Evolutionary conservation across 2,329 filamentous ascomycete genomes (phyloP).

Genomic region (Dactylellina parvicollis): DNA sequence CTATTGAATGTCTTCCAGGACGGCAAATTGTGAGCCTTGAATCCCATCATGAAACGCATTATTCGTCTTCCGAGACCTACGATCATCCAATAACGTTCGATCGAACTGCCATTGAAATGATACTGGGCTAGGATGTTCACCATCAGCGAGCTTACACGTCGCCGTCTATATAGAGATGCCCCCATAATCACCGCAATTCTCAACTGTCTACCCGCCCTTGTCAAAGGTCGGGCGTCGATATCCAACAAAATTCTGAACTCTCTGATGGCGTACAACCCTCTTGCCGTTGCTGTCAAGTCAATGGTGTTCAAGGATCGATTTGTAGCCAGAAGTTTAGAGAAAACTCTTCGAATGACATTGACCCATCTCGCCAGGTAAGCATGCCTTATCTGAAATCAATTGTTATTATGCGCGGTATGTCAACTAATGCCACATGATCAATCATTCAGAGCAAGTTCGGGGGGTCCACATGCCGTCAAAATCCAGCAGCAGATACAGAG

Average conservation of each 20-base stretch:
- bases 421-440: neutral
- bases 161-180: conserved; percentile 72
- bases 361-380: conserved; percentile 70
- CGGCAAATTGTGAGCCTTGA: conserved; percentile 62
- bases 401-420: neutral
- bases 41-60: conserved; percentile 35
- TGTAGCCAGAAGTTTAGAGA: conserved; percentile 90
- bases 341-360: conserved; percentile 84
- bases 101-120: neutral
- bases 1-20: conserved; percentile 87
- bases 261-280: conserved; percentile 88
- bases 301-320: conserved; percentile 83
- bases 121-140: neutral
- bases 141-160: conserved; percentile 46
- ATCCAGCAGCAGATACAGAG: conserved; percentile 90
- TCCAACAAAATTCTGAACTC: conserved; percentile 86
- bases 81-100: neutral
- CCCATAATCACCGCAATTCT: conserved; percentile 89
- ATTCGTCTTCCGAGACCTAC: conserved; percentile 7
- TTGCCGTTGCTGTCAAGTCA: conserved; percentile 79
- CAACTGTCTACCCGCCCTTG: conserved; percentile 83
- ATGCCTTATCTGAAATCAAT: neutral
- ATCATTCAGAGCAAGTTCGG: conserved; percentile 72
- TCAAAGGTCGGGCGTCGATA: conserved; percentile 81
- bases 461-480: conserved; percentile 76